Base-by-base conservation (phyloP, 495 filamentous ascomycete genomes). In the Xylaria castorea region DNA sequence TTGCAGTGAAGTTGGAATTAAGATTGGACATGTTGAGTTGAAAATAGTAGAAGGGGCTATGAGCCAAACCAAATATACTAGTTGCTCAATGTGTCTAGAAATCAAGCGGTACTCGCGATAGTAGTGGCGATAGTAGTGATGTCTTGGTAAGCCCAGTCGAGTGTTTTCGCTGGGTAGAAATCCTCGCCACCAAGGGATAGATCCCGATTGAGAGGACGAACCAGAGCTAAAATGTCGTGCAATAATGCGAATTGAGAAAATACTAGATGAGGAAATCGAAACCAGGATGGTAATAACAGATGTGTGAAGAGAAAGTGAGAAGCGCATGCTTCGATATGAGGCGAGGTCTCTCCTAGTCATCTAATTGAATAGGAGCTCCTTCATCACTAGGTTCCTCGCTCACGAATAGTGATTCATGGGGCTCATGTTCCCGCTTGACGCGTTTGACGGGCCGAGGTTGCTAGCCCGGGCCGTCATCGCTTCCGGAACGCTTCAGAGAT, bases 391-490 rank as follows among this genome's bases (percentile, higher is more conserved):
- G 1, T 6, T 7, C 40, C 8, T 70, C 67, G 16, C 64, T 53
- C 44, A 55, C 66, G 25, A 68, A 68, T 25, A 68, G 5, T 32
- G 66, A 68, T 27, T 68, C 55, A 22, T 25, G 42, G 20, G 18
- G 50, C 1, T 68, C 51, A 25, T 11, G 27, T 16, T 46, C 22
- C 6, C 0, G 1, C 22, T 36, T 70, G 9, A 25, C 8, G 40
- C 67, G 67, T 22, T 70, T 70, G 42, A 6, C 5, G 8, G 40
- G 46, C 44, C 44, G n/a, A 16, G 57, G 16, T 32, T 20, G 20
- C 57, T 63, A 63, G 34, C 2, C 58, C 1, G 1, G 16, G 32
- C 25, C 40, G 36, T 27, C 38, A 36, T 38, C 5, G 51, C 50
- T 55, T n/a, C 44, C 20, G n/a, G 66, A 70, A 46, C 48, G 66